Evolutionary conservation across 2,329 filamentous ascomycete genomes (phyloP).

Genomic region (Ophiocordyceps camponoti-floridani): DNA sequence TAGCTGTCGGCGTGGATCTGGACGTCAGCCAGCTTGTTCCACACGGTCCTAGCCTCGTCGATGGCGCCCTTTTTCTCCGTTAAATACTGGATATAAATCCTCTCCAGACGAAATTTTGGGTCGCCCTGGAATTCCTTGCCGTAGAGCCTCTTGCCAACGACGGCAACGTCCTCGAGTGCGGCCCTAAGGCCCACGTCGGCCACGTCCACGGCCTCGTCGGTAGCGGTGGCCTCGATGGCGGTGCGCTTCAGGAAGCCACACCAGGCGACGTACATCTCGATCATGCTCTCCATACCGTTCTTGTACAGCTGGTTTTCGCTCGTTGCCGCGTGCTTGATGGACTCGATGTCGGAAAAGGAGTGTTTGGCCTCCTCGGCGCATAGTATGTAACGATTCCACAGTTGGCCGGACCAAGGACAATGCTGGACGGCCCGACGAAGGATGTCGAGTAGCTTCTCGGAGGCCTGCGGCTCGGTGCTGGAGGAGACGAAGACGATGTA

Average conservation of each 20-base stretch:
- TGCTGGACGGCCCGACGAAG: conserved; percentile 72
- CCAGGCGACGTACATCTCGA: conserved; percentile 88
- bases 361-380: conserved; percentile 63
- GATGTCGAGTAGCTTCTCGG: conserved; percentile 42
- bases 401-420: conserved; percentile 77
- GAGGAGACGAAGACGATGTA: conserved; percentile 58
- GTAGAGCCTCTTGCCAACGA: conserved; percentile 59
- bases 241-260: conserved; percentile 81
- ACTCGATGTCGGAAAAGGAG: conserved; percentile 64
- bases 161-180: conserved; percentile 69
- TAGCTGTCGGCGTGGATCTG: conserved; percentile 56
- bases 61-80: conserved; percentile 68
- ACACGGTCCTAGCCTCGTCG: conserved; percentile 60
- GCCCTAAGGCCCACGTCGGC: conserved; percentile 79
- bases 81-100: conserved; percentile 81
- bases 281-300: conserved; percentile 69
- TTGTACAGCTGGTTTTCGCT: conserved; percentile 70
- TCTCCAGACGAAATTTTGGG: conserved; percentile 71
- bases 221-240: conserved; percentile 55
- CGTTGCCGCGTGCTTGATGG: conserved; percentile 84
- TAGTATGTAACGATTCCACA: conserved; percentile 84
- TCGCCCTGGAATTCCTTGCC: conserved; percentile 68
- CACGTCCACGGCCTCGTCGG: conserved; percentile 71
- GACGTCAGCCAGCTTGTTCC: conserved; percentile 50
- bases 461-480: conserved; percentile 16